Evolutionary conservation across 306 rosid species (phyloP).

Genomic region (Styphnolobium japonicum): DNA sequence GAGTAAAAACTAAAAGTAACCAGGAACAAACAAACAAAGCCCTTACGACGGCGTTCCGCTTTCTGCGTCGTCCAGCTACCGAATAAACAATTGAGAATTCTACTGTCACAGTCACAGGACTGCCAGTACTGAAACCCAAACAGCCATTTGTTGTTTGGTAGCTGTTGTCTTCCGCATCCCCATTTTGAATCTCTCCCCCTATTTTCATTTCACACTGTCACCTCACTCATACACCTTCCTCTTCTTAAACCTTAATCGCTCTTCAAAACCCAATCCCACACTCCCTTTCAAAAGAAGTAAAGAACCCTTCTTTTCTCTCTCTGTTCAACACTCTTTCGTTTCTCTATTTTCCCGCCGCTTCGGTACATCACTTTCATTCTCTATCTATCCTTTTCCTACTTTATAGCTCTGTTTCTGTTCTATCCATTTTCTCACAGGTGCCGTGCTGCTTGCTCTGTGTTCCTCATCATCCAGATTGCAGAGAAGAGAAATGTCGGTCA

Average conservation of each 20-base stretch:
- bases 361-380: conserved; percentile 24
- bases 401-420: background rate
- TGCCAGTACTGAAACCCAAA: conserved; percentile 51
- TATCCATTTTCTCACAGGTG: background rate
- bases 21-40: conserved; percentile 4
- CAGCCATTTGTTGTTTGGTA: conserved; percentile 61
- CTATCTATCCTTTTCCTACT: background rate
- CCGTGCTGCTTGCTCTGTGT: background rate
- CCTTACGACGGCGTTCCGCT: conserved; percentile 29
- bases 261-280: conserved; percentile 5
- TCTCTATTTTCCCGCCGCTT: conserved; percentile 26
- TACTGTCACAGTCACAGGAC: conserved; percentile 23
- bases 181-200: conserved; percentile 41
- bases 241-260: background rate
- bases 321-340: background rate
- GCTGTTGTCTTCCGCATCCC: conserved; percentile 89
- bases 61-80: background rate
- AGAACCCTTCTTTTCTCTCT: background rate
- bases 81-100: conserved; percentile 21
- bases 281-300: background rate
- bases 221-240: too few species aligned
- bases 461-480: conserved; percentile 6
- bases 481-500: conserved; percentile 52
- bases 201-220: background rate
- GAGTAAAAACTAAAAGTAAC: background rate